Evolutionary conservation across 805 yeast genomes (phyloP).

Genomic region (Tetrapisispora iriomotensis): DNA sequence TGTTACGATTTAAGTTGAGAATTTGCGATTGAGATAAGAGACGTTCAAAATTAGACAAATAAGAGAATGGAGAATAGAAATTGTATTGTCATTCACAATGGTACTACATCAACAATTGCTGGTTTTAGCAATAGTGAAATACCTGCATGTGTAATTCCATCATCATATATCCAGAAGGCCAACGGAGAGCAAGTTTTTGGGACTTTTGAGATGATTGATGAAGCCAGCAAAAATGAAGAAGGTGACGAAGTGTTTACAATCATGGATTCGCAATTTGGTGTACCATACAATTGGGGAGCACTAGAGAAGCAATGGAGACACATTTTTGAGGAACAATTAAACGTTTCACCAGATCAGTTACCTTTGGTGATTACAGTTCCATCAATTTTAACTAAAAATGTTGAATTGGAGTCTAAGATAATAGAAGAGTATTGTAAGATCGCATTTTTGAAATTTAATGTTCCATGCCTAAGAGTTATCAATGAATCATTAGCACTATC

Average conservation of each 20-base stretch:
- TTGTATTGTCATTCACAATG: slow-evolving; percentile 64
- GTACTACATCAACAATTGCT: slow-evolving; percentile 54
- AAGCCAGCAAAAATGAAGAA: slow-evolving; percentile 5
- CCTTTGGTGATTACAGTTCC: slow-evolving; percentile 48
- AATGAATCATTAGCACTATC: slow-evolving; percentile 71
- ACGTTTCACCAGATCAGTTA: slow-evolving; percentile 45
- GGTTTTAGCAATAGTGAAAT: slow-evolving; percentile 55
- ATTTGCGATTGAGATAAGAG: background rate
- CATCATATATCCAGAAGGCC: slow-evolving; percentile 40
- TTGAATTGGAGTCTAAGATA: slow-evolving; percentile 21
- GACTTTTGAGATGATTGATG: slow-evolving; percentile 22
- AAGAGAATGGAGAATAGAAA: slow-evolving; percentile 26
- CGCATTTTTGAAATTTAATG: slow-evolving; percentile 64
- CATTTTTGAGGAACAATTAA: slow-evolving; percentile 43
- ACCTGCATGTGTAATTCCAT: slow-evolving; percentile 49
- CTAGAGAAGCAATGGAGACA: slow-evolving; percentile 58
- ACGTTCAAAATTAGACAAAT: too few relatives aligned
- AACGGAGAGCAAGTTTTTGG: slow-evolving; percentile 18
- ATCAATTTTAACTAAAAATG: slow-evolving; percentile 10
- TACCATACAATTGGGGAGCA: slow-evolving; percentile 65
- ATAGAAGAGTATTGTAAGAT: slow-evolving; percentile 57
- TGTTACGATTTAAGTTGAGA: background rate
- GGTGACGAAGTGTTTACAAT: slow-evolving; percentile 38
- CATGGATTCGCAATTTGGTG: slow-evolving; percentile 42
- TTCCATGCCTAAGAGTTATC: slow-evolving; percentile 68